A percentile compares a stretch with the other conserved stretches of the same genome.
Conservation (phyloP, 331 rosid species). For the Stylosanthes scabra region DNA sequence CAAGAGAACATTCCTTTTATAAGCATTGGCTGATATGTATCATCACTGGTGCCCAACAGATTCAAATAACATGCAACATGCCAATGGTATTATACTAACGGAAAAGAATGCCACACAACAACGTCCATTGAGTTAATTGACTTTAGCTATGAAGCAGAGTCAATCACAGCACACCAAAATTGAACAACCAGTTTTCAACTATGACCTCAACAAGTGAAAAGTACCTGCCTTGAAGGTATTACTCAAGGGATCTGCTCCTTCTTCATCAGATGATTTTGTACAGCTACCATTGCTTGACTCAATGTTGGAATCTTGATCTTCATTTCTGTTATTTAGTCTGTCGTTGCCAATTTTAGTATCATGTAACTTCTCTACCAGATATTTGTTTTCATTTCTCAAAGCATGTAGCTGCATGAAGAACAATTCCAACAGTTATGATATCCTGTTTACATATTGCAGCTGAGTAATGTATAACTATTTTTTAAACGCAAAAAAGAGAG, state of each 20-base stretch:
- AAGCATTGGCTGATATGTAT: background rate
- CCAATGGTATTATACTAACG: background rate
- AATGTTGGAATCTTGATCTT: constrained; percentile 53
- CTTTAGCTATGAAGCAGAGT: background rate
- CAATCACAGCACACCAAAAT: background rate
- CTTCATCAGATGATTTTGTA: constrained; percentile 53
- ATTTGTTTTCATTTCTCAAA: constrained; percentile 62
- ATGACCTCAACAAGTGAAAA: constrained; percentile 11
- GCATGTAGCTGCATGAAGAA: constrained; percentile 61
- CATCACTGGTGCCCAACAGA: background rate
- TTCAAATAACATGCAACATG: background rate
- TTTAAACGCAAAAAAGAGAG: background rate
- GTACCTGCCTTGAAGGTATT: constrained; percentile 82
- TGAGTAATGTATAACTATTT: constrained; percentile 10
- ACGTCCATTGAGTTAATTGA: background rate
- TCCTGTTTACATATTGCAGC: constrained; percentile 6
- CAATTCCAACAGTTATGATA: background rate
- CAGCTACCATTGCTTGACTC: constrained; percentile 51
- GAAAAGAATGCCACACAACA: background rate
- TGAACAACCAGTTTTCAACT: background rate
- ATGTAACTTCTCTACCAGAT: constrained; percentile 54
- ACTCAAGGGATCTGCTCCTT: constrained; percentile 43
- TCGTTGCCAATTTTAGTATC: constrained; percentile 40
- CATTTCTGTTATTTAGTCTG: constrained; percentile 45
- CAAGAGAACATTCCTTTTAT: background rate